Base-by-base conservation (phyloP, 257 asterid genomes). In the Solanum pennellii region DNA sequence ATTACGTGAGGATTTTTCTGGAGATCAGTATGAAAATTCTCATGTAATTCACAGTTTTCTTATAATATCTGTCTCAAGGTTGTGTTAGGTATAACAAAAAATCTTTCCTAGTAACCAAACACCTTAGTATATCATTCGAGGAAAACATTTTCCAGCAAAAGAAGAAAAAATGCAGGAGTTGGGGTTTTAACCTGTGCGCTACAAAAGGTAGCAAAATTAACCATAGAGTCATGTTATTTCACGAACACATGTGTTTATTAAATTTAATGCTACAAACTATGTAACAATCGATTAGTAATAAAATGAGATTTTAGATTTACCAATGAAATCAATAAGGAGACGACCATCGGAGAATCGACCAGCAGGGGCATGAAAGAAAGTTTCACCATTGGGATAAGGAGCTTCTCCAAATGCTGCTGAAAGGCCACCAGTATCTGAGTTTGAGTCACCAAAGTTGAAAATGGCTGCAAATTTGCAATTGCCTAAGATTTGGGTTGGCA, bases 361-460 rank as follows among this genome's bases (percentile, higher is more conserved):
- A 15, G 93, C 90, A 1, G 98, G 95, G 82, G 91, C 47, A 56
- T 39, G 93, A 76, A 96, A 96, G 90, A 68, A 94, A 0, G 97
- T 90, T 45, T 92, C 92, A 1, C 98, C 98, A 27, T 93, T 82
- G 84, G 99, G 98, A 49, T 91, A 89, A 12, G 92, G 92, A 39
- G 95, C 94, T 87, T 93, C 96, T 42, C 95, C 93, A 23, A 94
- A 95, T 13, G 93, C 96, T 1, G 98, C 98, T 0, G 99, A 94
- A 25, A 94, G 88, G 9, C 97, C 98, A 82, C 98, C 99, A 18
- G 99, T 96, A 87, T 96, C 98, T 33, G 99, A 95, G 45, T 96
- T 96, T 3, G 98, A 94, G 93, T 95, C 98, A 12, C 98, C 98
- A 49, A 94, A 94, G 92, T 94, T 96, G 93, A 92, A 95, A 31